Conservation (phyloP, 2,329 filamentous ascomycete species). For the Scortechinia acanthostroma region DNA sequence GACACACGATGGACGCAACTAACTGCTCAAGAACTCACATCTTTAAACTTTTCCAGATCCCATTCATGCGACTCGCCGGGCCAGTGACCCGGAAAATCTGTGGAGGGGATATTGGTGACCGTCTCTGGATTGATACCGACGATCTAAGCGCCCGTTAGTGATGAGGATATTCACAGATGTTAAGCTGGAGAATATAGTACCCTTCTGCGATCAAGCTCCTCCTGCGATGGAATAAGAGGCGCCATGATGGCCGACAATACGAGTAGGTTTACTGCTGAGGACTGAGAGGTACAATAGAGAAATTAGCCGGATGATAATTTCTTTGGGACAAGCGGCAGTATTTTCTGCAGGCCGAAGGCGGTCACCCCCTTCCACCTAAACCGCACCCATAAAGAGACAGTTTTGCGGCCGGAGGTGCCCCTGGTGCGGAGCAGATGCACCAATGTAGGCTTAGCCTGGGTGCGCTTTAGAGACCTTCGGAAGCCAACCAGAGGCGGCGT, state of each 20-base stretch:
- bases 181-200: conserved; percentile 12
- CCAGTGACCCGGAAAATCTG: conserved; percentile 86
- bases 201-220: conserved; percentile 30
- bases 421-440: too few species aligned
- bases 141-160: conserved; percentile 40
- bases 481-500: not conserved
- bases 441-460: not conserved
- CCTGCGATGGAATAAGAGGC: conserved; percentile 26
- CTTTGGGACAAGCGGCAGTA: conserved; percentile 14
- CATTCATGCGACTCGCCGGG: conserved; percentile 81
- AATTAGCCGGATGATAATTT: conserved; percentile 16
- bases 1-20: too few species aligned
- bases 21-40: too few species aligned
- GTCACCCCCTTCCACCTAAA: too few species aligned
- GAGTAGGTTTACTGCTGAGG: not conserved
- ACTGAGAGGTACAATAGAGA: too few species aligned
- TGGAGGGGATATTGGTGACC: conserved; percentile 80
- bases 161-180: not conserved
- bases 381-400: too few species aligned
- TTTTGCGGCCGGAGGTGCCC: too few species aligned
- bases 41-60: conserved; percentile 62
- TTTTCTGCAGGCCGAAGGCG: too few species aligned
- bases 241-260: conserved; percentile 18
- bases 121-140: conserved; percentile 85
- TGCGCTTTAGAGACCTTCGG: not conserved